Evolutionary conservation across 2,329 filamentous ascomycete genomes (phyloP).

Genomic region (Hymenoscyphus linearis): DNA sequence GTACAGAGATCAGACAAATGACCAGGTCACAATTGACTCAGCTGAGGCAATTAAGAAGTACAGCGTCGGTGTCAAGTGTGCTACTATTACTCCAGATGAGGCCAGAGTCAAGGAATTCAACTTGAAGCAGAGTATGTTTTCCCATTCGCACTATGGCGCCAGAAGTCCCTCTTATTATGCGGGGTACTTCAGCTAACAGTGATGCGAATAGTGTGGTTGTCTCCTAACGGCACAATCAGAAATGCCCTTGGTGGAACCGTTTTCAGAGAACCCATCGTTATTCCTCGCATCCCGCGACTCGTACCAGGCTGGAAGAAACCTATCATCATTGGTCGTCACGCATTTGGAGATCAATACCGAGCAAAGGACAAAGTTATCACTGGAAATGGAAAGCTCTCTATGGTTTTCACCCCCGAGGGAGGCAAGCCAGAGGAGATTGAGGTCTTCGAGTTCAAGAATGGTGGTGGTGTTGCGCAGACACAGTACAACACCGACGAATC

Average conservation of each 20-base stretch:
- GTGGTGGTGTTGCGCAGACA: constrained; percentile 84
- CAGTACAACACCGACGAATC: constrained; percentile 99
- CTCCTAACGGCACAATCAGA: constrained; percentile 85
- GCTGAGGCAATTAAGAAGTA: constrained; percentile 99
- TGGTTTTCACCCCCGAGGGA: constrained; percentile 87
- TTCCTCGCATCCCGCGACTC: constrained; percentile 84
- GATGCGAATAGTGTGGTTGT: constrained; percentile 76
- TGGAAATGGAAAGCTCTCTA: constrained; percentile 81
- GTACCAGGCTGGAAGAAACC: constrained; percentile 98
- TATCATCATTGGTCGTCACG: constrained; percentile 98
- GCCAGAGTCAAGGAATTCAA: constrained; percentile 95
- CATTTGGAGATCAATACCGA: constrained; percentile 97
- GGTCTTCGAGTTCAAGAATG: constrained; percentile 83
- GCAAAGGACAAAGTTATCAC: constrained; percentile 86
- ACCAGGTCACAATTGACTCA: constrained; percentile 91
- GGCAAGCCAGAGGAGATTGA: constrained; percentile 79
- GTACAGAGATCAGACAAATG: constrained; percentile 93
- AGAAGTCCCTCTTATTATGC: background rate
- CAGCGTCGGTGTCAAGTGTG: constrained; percentile 97
- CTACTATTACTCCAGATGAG: constrained; percentile 98
- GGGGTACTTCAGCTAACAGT: constrained; percentile 12
- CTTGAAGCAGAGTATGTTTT: constrained; percentile 82
- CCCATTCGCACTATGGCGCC: background rate
- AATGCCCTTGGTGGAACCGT: constrained; percentile 84
- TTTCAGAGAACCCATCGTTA: constrained; percentile 98